These are phyloP conservation scores for Podospora appendiculata DNA, from an alignment of 495 filamentous ascomycete genomes.

Conservation along the genomic window DNA sequence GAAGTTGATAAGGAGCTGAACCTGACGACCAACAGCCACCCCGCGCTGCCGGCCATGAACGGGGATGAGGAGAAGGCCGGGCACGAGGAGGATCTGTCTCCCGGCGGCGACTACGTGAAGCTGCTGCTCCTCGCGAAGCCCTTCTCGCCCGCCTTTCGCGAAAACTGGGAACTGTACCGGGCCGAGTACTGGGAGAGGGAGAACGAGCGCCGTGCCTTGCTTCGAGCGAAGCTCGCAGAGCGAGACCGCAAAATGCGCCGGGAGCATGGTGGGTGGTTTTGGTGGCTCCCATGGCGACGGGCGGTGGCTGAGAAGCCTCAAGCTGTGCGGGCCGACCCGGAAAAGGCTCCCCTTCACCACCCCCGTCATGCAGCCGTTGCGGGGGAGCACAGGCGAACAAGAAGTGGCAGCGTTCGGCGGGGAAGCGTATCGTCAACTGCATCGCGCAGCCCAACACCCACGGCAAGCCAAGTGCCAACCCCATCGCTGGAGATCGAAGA, in stretches of 20 bases:
- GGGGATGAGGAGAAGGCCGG: slow-evolving; percentile 45
- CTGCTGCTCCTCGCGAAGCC: slow-evolving; percentile 87
- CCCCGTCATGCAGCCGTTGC: slow-evolving; percentile 31
- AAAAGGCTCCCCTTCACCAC: slow-evolving; percentile 30
- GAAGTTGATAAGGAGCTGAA: slow-evolving; percentile 45
- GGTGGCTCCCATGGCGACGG: slow-evolving; percentile 63
- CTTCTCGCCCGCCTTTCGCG: slow-evolving; percentile 89
- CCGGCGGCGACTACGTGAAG: slow-evolving; percentile 85
- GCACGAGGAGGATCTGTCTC: slow-evolving; percentile 77
- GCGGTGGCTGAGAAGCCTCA: slow-evolving; percentile 27
- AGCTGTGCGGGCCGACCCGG: slow-evolving; percentile 12
- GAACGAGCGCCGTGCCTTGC: slow-evolving; percentile 73
- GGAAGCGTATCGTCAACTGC: slow-evolving; percentile 37
- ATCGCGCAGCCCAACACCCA: slow-evolving; percentile 42
- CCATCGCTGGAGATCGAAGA: slow-evolving; percentile 34
- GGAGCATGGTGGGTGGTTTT: slow-evolving; percentile 69
- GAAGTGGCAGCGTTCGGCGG: slow-evolving; percentile 41
- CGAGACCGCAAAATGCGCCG: slow-evolving; percentile 57
- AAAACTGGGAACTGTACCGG: slow-evolving; percentile 93
- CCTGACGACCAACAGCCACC: slow-evolving; percentile 30
- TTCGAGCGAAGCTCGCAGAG: slow-evolving; percentile 60
- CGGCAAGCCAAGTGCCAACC: background rate
- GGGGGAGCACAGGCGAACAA: slow-evolving; percentile 35
- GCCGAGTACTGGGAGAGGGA: slow-evolving; percentile 95
- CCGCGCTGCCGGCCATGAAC: slow-evolving; percentile 30